Base-by-base conservation (phyloP, 1,284 basidiomycete genomes). In the Rugosomyces carneus region DNA sequence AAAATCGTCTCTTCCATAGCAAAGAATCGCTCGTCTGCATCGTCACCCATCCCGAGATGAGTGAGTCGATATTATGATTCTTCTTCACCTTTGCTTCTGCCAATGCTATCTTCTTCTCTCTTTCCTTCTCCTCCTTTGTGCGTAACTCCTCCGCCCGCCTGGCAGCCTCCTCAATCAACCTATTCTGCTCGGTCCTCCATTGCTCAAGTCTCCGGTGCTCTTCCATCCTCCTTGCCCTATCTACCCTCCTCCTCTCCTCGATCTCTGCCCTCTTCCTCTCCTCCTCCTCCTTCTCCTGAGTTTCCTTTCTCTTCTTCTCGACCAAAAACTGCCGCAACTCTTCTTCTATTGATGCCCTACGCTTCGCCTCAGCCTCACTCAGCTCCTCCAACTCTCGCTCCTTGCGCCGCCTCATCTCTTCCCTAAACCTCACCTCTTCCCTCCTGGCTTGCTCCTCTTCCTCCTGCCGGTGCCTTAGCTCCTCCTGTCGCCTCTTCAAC, bases 1-100 rank as follows among this genome's bases (percentile, higher is more conserved):
- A 84, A 53, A 75, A 84, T 16, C 84, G 68, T 47, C 84, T 70
- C 56, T 78, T 81, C 84, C 84, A 87, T 0, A 72, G 68, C 45
- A 80, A 58, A 8, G 68, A 72, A 18, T 77, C 75, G 16, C 69
- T 64, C 1, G 70, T 71, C 59, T 85, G 84, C 36, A 87, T 66
- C 1, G 81, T 84, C 4, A 84, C 72, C 79, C 81, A 84, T 0
- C 84, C 84, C 5, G 68, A 69, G 52, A 77, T 59, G n/a, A 73
- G 52, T 41, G 60, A 54, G 10, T 61, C 62, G 23, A 66, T 58
- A 38, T 60, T 57, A 27, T 56, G 58, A n/a, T 65, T 66, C 21
- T 57, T 61, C 51, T 70, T 71, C 21, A 74, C 61, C 44, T 68
- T 69, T 23, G 68, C 66, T 51, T 71, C 69, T 18, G 71, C 70